These are phyloP conservation scores for Rubia tinctorum DNA, from an alignment of 305 asterid genomes.

Conservation along the genomic window DNA sequence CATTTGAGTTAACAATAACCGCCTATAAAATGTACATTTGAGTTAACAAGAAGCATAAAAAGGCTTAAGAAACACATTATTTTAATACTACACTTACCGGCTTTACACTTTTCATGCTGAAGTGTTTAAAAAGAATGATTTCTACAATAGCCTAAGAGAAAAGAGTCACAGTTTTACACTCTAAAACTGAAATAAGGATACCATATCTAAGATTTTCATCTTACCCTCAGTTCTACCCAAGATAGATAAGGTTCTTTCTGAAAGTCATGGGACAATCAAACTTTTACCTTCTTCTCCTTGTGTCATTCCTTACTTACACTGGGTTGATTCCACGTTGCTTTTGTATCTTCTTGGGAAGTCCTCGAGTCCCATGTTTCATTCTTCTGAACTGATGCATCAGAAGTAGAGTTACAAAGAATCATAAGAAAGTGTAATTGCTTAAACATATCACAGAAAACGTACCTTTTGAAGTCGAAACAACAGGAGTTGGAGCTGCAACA, in stretches of 20 bases:
- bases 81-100: slow-evolving; percentile 47
- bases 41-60: neutral
- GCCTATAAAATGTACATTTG: no score
- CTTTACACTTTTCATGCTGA: slow-evolving; percentile 45
- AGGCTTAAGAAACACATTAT: neutral
- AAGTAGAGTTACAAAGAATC: no score
- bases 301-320: slow-evolving; percentile 74
- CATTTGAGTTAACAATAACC: no score
- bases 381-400: slow-evolving; percentile 31
- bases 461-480: no score
- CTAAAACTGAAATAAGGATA: neutral
- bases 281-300: slow-evolving; percentile 76
- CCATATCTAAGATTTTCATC: slow-evolving; percentile 5
- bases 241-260: slow-evolving; percentile 81
- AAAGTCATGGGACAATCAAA: slow-evolving; percentile 65
- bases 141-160: slow-evolving; percentile 60
- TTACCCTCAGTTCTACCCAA: slow-evolving; percentile 78
- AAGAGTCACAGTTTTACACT: neutral
- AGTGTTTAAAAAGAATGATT: slow-evolving; percentile 57
- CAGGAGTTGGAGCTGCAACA: no score
- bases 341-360: slow-evolving; percentile 80
- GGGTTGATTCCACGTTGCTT: slow-evolving; percentile 74
- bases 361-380: slow-evolving; percentile 83
- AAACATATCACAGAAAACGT: no score
- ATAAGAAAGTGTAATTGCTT: no score